Evolutionary conservation across 2,329 filamentous ascomycete species (phyloP), one percentile per base, ranked within the genome.

Genomic region (Cercospora sp.): DNA sequence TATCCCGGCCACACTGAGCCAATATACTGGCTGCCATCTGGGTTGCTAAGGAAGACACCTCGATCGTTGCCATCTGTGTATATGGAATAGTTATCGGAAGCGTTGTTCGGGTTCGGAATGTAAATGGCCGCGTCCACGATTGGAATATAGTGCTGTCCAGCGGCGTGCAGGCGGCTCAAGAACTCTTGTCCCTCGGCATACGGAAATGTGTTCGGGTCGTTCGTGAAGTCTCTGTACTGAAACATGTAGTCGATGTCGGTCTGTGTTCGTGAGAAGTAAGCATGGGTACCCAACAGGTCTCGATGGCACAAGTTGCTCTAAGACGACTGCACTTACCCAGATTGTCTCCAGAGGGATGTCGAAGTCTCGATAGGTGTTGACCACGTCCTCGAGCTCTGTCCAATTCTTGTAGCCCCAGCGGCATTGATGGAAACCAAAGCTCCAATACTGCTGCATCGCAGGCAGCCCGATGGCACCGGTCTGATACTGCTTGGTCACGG

Each of bases 361-460:
- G 66, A 87, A 87, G 20, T 80, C 81, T 66, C 80, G 82, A 76
- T 85, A 87, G 62, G 82, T 83, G 59, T 84, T 79, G 33, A 87
- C 81, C 10, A 87, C 83, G 71, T 86, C 86, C 70, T 90, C 85
- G 3, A 92, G 75, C 30, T 87, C 84, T 1, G 87, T 86, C 88
- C 90, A 93, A 73, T 91, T 92, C 45, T 85, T 81, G 77, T 95
- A 95, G 0, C 92, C 92, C 89, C 92, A 95, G 68, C 91, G 86
- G 73, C 91, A 94, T 77, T 96, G 92, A 72, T 96, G 92, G 76
- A 86, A 94, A 0, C 93, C 93, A 68, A 96, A 88, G 0, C 89
- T 88, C 84, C 88, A 94, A 80, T 95, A 95, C 72, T 91, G 89
- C 75, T 94, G 90, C 87, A 94, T 89, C 0, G 89, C 89, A 1